Conservation (phyloP, 2,329 filamentous ascomycete genomes). For the Chrysoporthe deuterocubensis region DNA sequence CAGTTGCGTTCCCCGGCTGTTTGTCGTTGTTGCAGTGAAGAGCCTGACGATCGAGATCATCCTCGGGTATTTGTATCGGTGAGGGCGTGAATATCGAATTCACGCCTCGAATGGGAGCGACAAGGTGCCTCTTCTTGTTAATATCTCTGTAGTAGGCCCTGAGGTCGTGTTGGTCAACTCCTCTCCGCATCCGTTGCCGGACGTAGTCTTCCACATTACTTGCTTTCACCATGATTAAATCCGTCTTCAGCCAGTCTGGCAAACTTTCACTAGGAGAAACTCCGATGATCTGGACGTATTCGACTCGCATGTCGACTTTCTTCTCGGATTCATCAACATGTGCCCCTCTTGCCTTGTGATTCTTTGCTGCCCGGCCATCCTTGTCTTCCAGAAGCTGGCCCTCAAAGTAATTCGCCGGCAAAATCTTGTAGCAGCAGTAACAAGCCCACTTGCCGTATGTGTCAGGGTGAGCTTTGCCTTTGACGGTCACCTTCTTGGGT, state of each 20-base stretch:
- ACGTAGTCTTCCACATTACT: constrained; percentile 20
- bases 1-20: not conserved
- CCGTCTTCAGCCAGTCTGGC: constrained; percentile 25
- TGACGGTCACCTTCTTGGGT: not conserved
- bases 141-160: constrained; percentile 26
- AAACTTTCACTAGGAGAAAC: not conserved
- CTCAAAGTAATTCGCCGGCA: constrained; percentile 25
- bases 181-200: constrained; percentile 11
- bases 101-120: constrained; percentile 23
- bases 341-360: constrained; percentile 14
- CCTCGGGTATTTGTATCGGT: not conserved
- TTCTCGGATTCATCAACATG: constrained; percentile 17
- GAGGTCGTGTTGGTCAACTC: constrained; percentile 22
- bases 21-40: not conserved
- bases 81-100: constrained; percentile 21
- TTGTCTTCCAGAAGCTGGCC: constrained; percentile 20
- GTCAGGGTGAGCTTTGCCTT: constrained; percentile 9
- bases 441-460: constrained; percentile 19
- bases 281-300: constrained; percentile 24
- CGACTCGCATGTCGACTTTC: constrained; percentile 26
- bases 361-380: not conserved
- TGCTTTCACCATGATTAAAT: not conserved
- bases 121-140: constrained; percentile 13
- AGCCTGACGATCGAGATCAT: not conserved
- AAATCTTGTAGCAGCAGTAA: constrained; percentile 23